Evolutionary conservation across 129 eudicot genomes (phyloP).

Genomic region (Tagetes patula): DNA sequence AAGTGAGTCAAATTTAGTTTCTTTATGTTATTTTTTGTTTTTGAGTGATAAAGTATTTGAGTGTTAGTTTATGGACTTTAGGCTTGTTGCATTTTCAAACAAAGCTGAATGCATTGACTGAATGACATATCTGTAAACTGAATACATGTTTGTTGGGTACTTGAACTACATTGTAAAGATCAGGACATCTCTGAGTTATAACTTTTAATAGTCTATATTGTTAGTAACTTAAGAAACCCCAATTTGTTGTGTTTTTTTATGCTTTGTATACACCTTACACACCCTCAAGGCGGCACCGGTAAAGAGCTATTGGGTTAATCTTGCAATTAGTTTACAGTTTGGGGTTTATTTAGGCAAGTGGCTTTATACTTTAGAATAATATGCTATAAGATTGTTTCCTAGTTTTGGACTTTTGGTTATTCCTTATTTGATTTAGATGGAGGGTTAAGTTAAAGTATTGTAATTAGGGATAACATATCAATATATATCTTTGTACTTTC

Average conservation of each 20-base stretch:
- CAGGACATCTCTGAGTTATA: not conserved
- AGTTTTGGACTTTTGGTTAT: no score
- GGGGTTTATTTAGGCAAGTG: no score
- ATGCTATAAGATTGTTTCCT: no score
- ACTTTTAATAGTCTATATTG: not conserved
- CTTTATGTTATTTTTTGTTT: not conserved
- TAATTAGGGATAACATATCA: no score
- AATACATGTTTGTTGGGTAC: not conserved
- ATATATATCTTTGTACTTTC: no score
- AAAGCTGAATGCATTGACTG: not conserved
- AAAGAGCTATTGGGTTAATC: no score
- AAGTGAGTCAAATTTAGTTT: conserved; percentile 44
- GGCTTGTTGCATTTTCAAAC: not conserved
- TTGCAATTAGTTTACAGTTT: no score
- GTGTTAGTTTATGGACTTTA: not conserved
- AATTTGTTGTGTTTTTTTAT: not conserved
- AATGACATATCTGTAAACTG: not conserved
- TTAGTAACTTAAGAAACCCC: not conserved
- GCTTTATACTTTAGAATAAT: no score
- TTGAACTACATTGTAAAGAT: not conserved
- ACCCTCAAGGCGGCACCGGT: no score
- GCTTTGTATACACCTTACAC: no score
- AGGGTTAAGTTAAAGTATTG: no score
- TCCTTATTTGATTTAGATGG: no score
- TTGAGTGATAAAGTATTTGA: not conserved